Percentiles rank a stretch among this genome's conserved stretches.
Evolutionary conservation across 106 monocot species (phyloP).

Genomic region (Narthecium ossifragum): DNA sequence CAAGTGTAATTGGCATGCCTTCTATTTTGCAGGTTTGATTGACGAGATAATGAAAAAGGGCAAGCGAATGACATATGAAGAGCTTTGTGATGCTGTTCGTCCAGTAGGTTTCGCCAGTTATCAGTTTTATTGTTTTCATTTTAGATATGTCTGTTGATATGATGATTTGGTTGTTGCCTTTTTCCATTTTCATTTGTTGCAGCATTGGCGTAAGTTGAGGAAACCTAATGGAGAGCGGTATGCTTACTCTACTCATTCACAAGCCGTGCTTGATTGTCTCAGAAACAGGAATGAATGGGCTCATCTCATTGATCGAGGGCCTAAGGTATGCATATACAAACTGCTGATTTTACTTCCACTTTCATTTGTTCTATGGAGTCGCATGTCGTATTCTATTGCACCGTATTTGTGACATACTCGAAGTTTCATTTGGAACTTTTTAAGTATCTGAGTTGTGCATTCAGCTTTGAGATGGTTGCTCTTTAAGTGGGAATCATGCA

Average conservation of each 20-base stretch:
- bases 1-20: not conserved
- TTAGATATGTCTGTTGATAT: not conserved
- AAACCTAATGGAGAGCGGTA: conserved; percentile 76
- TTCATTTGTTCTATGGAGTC: not conserved
- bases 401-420: not conserved
- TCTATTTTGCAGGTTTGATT: conserved; percentile 55
- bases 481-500: not conserved
- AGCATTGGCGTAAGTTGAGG: conserved; percentile 78
- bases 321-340: conserved; percentile 41
- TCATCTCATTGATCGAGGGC: conserved; percentile 66
- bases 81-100: conserved; percentile 65
- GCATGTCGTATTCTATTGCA: not conserved
- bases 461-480: not conserved
- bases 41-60: conserved; percentile 67
- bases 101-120: conserved; percentile 38
- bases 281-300: conserved; percentile 85
- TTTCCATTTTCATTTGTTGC: conserved; percentile 8
- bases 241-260: conserved; percentile 74
- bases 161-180: not conserved
- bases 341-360: not conserved
- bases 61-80: conserved; percentile 52
- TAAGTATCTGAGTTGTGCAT: not conserved
- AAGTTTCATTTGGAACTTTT: not conserved
- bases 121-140: not conserved
- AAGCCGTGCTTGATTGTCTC: conserved; percentile 79